phyloP scores from a whole-genome alignment of 352 stramenopile genomes.

The Phytophthora pseudosyringae region DNA sequence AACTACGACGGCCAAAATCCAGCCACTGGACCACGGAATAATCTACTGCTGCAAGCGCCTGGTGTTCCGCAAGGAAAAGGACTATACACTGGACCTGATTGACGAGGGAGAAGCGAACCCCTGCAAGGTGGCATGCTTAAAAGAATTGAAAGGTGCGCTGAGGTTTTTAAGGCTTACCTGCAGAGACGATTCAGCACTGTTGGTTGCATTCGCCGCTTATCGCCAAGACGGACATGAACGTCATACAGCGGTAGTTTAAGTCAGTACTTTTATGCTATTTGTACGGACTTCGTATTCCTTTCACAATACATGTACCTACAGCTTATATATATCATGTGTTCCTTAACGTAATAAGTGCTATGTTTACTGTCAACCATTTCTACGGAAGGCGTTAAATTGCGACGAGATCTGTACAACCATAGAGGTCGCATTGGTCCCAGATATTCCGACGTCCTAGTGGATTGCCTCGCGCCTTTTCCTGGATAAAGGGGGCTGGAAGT shows the following conservation, averaged over 20 bases:
- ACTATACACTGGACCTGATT: not conserved
- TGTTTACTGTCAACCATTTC: too few relatives aligned
- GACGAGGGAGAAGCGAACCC: not conserved
- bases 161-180: not conserved
- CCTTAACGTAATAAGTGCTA: not conserved
- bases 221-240: too few relatives aligned
- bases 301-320: not conserved
- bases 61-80: not conserved
- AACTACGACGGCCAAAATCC: not conserved
- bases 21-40: not conserved
- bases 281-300: not conserved
- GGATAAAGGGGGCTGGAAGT: too few relatives aligned
- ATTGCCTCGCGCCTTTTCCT: too few relatives aligned
- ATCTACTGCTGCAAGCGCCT: not conserved
- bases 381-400: too few relatives aligned
- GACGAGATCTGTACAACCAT: too few relatives aligned
- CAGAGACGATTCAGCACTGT: too few relatives aligned
- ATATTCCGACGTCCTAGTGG: too few relatives aligned
- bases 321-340: not conserved
- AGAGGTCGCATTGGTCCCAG: too few relatives aligned
- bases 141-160: not conserved
- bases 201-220: too few relatives aligned
- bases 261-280: not conserved
- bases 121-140: not conserved
- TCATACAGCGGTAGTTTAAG: too few relatives aligned